Evolutionary conservation across 2,329 filamentous ascomycete species (phyloP).

Genomic region (Anthostomella pinea): DNA sequence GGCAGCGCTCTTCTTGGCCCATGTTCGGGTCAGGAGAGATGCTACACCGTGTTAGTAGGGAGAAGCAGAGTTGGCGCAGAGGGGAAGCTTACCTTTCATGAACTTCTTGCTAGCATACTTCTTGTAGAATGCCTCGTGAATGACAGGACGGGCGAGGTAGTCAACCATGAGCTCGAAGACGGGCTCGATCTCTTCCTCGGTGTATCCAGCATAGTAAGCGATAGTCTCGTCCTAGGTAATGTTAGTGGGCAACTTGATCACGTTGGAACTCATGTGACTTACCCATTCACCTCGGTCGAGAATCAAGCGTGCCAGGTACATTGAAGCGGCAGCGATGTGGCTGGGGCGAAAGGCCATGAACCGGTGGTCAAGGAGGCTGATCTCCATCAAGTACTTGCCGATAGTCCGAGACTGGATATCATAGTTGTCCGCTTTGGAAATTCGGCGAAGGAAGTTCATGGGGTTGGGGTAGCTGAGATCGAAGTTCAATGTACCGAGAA

Average conservation of each 20-base stretch:
- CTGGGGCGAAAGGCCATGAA: slow-evolving; percentile 90
- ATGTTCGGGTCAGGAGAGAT: slow-evolving; percentile 85
- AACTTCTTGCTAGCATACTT: slow-evolving; percentile 99
- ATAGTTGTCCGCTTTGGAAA: slow-evolving; percentile 99
- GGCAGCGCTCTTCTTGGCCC: slow-evolving; percentile 79
- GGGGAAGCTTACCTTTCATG: slow-evolving; percentile 73
- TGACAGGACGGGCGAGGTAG: slow-evolving; percentile 85
- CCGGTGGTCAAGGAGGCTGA: slow-evolving; percentile 89
- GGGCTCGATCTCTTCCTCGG: slow-evolving; percentile 87
- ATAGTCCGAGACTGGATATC: slow-evolving; percentile 96
- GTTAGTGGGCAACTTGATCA: slow-evolving; percentile 27
- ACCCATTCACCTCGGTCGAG: slow-evolving; percentile 91
- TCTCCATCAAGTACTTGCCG: slow-evolving; percentile 97
- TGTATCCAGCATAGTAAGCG: slow-evolving; percentile 88
- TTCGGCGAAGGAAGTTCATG: slow-evolving; percentile 98
- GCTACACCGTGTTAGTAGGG: slow-evolving; percentile 50
- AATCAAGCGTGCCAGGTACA: slow-evolving; percentile 91
- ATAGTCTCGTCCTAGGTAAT: slow-evolving; percentile 71
- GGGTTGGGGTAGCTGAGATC: slow-evolving; percentile 98
- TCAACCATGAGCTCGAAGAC: slow-evolving; percentile 95
- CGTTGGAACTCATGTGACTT: slow-evolving; percentile 37
- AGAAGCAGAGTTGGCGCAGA: background rate
- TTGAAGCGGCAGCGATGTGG: slow-evolving; percentile 85
- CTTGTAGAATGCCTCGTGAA: slow-evolving; percentile 98
- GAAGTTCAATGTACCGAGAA: slow-evolving; percentile 88